Base-by-base conservation (phyloP, 345 rosid species). In the Combretum micranthum region DNA sequence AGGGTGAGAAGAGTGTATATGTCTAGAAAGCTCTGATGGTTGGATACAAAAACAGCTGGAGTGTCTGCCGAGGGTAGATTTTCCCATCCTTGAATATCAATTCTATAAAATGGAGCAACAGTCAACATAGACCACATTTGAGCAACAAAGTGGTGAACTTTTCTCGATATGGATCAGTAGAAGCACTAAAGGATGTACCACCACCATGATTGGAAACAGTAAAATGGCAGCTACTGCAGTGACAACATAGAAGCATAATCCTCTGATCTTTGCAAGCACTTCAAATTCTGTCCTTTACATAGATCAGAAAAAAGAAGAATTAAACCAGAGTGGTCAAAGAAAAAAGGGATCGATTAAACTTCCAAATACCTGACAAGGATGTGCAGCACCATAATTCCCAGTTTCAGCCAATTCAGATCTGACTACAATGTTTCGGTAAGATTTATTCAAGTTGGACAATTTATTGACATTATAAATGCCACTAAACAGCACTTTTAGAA, bases 21-120 rank as follows among this genome's bases (percentile, higher is more conserved):
- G 75, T 93, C 99, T 20, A 93, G 65, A 73, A 93, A 87, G 56
- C 99, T 93, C 68, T 87, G 97, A 71, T 93, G 99, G 73, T 93
- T 93, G 44, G 99, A 85, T 37, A 87, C 88, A 65, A 85, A 93
- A 3, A 93, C 92, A 44, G 96, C 90, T 55, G 94, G 82, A 70
- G 85, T 60, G 69, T 83, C 87, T 20, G 81, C 61, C 14, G 80
- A 71, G 47, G 96, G 97, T 47, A 93, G 78, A 77, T 87, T 87
- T 73, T 89, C 95, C 77, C 83, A 59, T 47, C 97, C 97, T 63
- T 82, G 70, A n/a, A 69, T 71, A 68, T 82, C 64, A 18, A 74
- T 74, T 62, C 75, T 82, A 67, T 80, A 57, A 69, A 93, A 87
- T 0, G 76, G 85, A 72, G 72, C 64, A 56, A 85, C 65, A 37